Conservation (phyloP, 306 rosid species). For the Potentilla sterilis region DNA sequence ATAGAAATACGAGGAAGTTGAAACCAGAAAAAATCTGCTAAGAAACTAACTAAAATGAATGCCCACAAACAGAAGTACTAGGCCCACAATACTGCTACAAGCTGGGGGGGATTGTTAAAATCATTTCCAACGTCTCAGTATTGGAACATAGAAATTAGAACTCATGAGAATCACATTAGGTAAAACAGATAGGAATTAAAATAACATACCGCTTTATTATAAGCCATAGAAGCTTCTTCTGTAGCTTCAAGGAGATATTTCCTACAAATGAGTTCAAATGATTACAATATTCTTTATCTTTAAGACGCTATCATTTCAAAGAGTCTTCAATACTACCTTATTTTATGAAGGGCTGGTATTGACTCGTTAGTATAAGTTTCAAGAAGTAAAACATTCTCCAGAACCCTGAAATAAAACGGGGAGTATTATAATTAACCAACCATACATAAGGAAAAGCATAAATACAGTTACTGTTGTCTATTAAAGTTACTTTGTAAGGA, state of each 20-base stretch:
- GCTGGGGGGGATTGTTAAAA: not conserved
- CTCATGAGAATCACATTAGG: not conserved
- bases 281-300: conserved; percentile 15
- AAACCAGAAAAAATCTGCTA: not conserved
- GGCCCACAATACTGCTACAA: not conserved
- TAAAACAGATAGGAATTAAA: not conserved
- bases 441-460: not conserved
- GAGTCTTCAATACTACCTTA: conserved; percentile 49
- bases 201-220: conserved; percentile 82
- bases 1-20: not conserved
- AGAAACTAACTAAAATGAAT: not conserved
- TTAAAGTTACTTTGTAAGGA: not conserved
- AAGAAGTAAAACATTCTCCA: conserved; percentile 80
- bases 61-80: not conserved
- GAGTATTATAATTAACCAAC: conserved; percentile 16
- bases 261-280: conserved; percentile 39
- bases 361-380: conserved; percentile 94
- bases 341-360: conserved; percentile 91
- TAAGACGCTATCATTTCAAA: conserved; percentile 18
- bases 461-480: not conserved
- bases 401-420: conserved; percentile 52
- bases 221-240: conserved; percentile 94
- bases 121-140: not conserved
- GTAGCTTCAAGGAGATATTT: conserved; percentile 93
- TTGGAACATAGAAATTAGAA: not conserved